A percentile compares a stretch with the other conserved stretches of the same genome.
Evolutionary conservation across 495 filamentous ascomycete genomes (phyloP).

Genomic region (Penicillium verhagenii): DNA sequence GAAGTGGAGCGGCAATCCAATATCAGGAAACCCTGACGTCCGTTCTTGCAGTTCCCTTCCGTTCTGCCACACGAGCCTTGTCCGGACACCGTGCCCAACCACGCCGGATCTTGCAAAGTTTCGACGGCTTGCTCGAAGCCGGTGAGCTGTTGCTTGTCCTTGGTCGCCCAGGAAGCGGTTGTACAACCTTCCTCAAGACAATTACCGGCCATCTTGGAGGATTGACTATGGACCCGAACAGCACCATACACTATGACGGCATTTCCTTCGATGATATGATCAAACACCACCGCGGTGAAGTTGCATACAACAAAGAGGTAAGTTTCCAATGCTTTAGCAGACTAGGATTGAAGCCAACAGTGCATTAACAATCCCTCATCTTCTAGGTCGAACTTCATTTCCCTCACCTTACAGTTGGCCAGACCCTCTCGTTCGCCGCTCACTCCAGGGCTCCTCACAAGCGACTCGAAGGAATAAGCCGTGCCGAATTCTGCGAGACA

Average conservation of each 20-base stretch:
- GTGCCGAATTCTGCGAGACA: constrained; percentile 40
- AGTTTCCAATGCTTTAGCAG: background rate
- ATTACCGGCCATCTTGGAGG: constrained; percentile 37
- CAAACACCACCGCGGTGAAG: constrained; percentile 58
- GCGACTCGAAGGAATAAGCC: constrained; percentile 40
- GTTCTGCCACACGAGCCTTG: constrained; percentile 28
- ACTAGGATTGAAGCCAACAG: background rate
- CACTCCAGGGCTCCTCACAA: constrained; percentile 45
- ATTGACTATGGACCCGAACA: constrained; percentile 34
- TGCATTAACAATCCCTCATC: background rate
- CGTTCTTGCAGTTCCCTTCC: constrained; percentile 43
- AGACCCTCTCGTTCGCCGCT: constrained; percentile 62
- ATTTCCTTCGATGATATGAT: constrained; percentile 48
- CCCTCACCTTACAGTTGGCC: constrained; percentile 61
- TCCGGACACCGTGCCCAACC: constrained; percentile 15
- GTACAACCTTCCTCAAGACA: constrained; percentile 39
- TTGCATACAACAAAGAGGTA: constrained; percentile 57
- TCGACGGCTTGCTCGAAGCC: constrained; percentile 34
- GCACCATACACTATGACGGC: constrained; percentile 46
- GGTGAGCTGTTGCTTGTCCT: constrained; percentile 41
- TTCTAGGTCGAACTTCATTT: constrained; percentile 56
- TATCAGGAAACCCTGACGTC: constrained; percentile 49
- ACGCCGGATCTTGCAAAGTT: constrained; percentile 32
- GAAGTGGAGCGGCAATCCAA: constrained; percentile 47
- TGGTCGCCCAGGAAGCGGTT: constrained; percentile 43